Base-by-base conservation (phyloP, 768 basidiomycete species). In the Termitomyces sp. region DNA sequence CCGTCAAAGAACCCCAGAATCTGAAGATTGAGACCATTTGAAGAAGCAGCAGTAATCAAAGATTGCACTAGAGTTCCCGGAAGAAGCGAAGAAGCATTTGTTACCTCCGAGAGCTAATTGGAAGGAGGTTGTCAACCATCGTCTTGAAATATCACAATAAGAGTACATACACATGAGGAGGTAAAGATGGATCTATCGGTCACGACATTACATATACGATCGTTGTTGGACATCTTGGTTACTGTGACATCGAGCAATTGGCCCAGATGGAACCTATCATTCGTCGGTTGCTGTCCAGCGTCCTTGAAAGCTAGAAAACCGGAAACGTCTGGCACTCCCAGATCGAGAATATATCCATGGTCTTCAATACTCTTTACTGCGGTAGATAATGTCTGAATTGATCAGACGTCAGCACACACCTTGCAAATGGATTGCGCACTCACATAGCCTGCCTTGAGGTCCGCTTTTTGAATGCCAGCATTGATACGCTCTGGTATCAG, bases 1-100 rank as follows among this genome's bases (percentile, higher is more conserved):
- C 94, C 96, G 40, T 92, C 88, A 72, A 94, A 98, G 71, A 89
- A 95, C 0, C 93, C 95, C 28, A 95, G 80, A 18, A 98, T 77
- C 72, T 96, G 95, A 33, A 98, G 75, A 69, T 91, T 91, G 36
- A 98, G 74, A 18, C 97, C 97, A 28, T 74, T 79, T 16, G 87
- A 77, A 44, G 85, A 77, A 23, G 89, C 80, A 20, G 85, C 84
- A 2, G 94, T 97, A 58, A 99, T 81, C 41, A 96, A 77, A 10
- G 82, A 85, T 70, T 90, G 86, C 23, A 95, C 93, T 18, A 95
- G 79, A 28, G 83, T 78, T 16, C 95, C 94, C 9, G 97, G 96
- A 46, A 98, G 82, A 50, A 98, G 72, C 1, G 95, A 95, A 4
- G 84, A 80, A 56, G 91, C 86, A 56, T 82, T 88, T 12, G 85